Evolutionary conservation across 2,329 filamentous ascomycete species (phyloP), one percentile per base, ranked within the genome.

Genomic region (Pseudogymnoascus destructans): DNA sequence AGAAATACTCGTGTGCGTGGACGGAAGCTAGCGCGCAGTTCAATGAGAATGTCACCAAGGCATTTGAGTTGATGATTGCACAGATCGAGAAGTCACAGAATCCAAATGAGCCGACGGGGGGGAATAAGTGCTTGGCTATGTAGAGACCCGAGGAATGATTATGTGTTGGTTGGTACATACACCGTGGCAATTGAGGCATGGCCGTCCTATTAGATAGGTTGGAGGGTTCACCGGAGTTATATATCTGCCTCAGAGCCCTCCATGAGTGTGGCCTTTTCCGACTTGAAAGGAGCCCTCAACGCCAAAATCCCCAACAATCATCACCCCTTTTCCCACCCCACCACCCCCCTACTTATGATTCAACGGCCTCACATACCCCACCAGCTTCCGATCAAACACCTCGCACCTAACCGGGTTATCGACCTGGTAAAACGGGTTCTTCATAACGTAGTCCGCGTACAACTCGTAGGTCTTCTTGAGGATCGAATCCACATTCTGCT

Each of bases 361-460:
- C 65, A 84, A 78, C 69, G 82, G 80, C 69, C 89, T 83, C 66
- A 95, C 82, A 73, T 91, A 95, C 35, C 84, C 87, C 64, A 81
- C 79, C 63, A 96, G 71, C 71, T 89, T 89, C 66, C 91, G 79
- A 71, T 98, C 93, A 74, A 96, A 98, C 66, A 89, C 87, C 69
- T 97, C 93, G 73, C 93, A 95, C 61, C 93, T 79, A 58, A 98
- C 83, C 5, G 93, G 93, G 91, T 97, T 98, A 75, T 98, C 93
- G 59, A 95, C 78, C 68, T 93, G 91, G 74, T 97, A 97, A 70
- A 98, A 98, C 0, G 93, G 93, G 71, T 98, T 98, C 78, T 97
- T 98, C 89, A 96, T 97, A 65, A 98, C 93, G 70, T 89, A 97
- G 72, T 98, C 93, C 56, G 89, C 81, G 74, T 97, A 98, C 57